Percentiles rank a stretch among this genome's conserved stretches.
phyloP scores from a whole-genome alignment of 257 asterid genomes.

The Pogostemon cablin region DNA sequence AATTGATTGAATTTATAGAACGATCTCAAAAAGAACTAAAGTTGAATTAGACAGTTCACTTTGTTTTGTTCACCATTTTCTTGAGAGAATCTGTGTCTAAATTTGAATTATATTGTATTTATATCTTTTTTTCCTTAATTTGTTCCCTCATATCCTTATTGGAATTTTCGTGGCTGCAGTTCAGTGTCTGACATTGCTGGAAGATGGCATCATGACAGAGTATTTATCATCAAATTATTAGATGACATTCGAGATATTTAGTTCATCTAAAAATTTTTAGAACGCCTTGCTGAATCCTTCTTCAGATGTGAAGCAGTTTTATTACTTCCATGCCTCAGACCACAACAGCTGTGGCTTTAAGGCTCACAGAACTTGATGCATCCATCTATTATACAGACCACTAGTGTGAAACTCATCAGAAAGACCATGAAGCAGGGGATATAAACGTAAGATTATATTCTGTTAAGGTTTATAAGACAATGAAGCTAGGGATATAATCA shows the following conservation, averaged over 20 bases:
- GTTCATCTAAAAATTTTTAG: slow-evolving; percentile 31
- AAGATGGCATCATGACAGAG: slow-evolving; percentile 62
- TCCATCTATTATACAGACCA: slow-evolving; percentile 57
- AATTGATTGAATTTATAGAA: not conserved
- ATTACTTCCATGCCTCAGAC: slow-evolving; percentile 79
- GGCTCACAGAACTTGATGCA: slow-evolving; percentile 76
- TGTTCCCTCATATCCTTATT: not conserved
- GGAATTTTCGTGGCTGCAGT: slow-evolving; percentile 24
- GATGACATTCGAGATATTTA: slow-evolving; percentile 58
- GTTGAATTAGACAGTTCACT: not conserved
- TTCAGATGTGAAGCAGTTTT: slow-evolving; percentile 39
- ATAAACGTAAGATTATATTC: slow-evolving; percentile 47
- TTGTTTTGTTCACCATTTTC: not conserved
- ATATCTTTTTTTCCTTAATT: not conserved
- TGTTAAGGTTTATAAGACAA: too few species aligned
- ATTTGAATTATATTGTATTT: too few species aligned
- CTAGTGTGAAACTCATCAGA: slow-evolving; percentile 49
- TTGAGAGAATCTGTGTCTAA: too few species aligned
- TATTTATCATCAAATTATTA: slow-evolving; percentile 57
- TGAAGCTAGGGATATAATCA: too few species aligned
- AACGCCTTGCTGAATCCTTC: slow-evolving; percentile 30
- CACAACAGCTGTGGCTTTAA: slow-evolving; percentile 69
- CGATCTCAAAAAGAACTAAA: not conserved
- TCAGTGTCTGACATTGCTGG: slow-evolving; percentile 66
- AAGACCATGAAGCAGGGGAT: slow-evolving; percentile 40